These are phyloP conservation scores for Rhodotorula sp. DNA, from an alignment of 1,284 basidiomycete genomes.

Conservation along the genomic window DNA sequence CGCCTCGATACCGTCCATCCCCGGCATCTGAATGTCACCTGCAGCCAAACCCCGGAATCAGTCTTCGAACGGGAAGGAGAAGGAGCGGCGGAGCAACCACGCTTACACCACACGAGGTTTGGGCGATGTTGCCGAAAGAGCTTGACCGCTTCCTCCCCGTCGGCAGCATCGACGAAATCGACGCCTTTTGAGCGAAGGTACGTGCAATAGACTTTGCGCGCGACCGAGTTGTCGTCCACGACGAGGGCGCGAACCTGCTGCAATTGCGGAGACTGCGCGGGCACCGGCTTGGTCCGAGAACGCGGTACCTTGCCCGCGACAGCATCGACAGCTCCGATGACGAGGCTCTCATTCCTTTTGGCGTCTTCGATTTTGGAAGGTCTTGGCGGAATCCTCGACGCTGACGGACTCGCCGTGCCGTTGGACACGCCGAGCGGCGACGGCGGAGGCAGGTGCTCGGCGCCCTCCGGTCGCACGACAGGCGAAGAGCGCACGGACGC, in stretches of 20 bases:
- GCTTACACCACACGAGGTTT: conserved; percentile 12
- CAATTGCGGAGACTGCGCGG: too few relatives aligned
- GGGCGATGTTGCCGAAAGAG: conserved; percentile 8
- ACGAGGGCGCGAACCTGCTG: conserved; percentile 6
- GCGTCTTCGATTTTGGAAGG: too few relatives aligned
- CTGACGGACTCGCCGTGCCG: too few relatives aligned
- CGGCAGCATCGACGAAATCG: conserved; percentile 3
- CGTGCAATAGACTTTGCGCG: conserved; percentile 8
- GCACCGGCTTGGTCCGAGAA: too few relatives aligned
- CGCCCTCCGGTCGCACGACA: neutral
- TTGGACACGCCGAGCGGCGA: too few relatives aligned
- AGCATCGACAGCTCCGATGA: too few relatives aligned
- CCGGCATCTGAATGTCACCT: conserved; percentile 21
- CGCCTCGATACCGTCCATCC: conserved; percentile 11
- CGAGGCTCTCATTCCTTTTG: too few relatives aligned
- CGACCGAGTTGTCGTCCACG: conserved; percentile 27
- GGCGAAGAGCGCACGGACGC: neutral
- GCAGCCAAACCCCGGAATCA: neutral
- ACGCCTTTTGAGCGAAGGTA: neutral
- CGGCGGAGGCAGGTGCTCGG: neutral
- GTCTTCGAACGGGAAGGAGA: neutral
- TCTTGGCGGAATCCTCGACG: too few relatives aligned
- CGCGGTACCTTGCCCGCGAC: too few relatives aligned
- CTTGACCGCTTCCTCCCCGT: conserved; percentile 11
- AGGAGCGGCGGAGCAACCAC: too few relatives aligned